These are phyloP conservation scores for Pythium aquatile DNA, from an alignment of 352 stramenopile species.

Conservation along the genomic window DNA sequence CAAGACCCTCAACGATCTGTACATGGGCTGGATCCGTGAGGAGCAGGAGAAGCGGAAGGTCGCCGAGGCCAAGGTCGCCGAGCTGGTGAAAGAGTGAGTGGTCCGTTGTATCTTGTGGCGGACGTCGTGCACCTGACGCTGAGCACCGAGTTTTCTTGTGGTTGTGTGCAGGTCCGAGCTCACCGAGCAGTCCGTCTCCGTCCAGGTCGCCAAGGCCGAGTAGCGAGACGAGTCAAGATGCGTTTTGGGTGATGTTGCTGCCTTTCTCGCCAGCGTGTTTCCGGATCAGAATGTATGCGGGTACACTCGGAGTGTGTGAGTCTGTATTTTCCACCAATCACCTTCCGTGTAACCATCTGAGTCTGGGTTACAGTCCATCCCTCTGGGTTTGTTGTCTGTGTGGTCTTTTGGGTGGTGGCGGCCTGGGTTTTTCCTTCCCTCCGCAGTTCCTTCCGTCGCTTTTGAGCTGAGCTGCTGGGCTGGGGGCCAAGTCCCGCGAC, in stretches of 20 bases:
- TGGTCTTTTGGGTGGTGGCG: not conserved
- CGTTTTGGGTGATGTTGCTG: not conserved
- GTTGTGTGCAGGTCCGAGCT: slow-evolving; percentile 15
- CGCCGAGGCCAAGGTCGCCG: slow-evolving; percentile 51
- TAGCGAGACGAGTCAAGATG: slow-evolving; percentile 1
- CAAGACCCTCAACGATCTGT: slow-evolving; percentile 78
- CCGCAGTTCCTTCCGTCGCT: slow-evolving; percentile 2
- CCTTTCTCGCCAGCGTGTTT: slow-evolving; percentile 6
- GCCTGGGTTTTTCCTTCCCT: not conserved
- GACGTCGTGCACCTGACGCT: slow-evolving; percentile 3
- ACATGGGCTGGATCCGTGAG: slow-evolving; percentile 83
- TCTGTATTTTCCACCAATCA: not conserved
- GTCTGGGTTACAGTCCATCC: not conserved
- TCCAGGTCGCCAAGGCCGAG: slow-evolving; percentile 22
- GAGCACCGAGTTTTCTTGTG: slow-evolving; percentile 21
- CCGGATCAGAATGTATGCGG: slow-evolving; percentile 10
- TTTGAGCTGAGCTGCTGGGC: slow-evolving; percentile 4
- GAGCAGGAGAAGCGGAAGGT: slow-evolving; percentile 77
- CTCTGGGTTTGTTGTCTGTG: not conserved
- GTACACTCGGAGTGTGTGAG: slow-evolving; percentile 13
- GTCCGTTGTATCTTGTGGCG: not conserved
- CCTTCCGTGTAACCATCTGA: not conserved
- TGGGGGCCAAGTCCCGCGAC: slow-evolving; percentile 9
- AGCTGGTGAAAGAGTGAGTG: slow-evolving; percentile 35
- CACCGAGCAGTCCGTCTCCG: slow-evolving; percentile 4